Percentiles rank a stretch among this genome's conserved stretches.
Evolutionary conservation across 768 basidiomycete species (phyloP).

Genomic region (Amanita polypyramis): DNA sequence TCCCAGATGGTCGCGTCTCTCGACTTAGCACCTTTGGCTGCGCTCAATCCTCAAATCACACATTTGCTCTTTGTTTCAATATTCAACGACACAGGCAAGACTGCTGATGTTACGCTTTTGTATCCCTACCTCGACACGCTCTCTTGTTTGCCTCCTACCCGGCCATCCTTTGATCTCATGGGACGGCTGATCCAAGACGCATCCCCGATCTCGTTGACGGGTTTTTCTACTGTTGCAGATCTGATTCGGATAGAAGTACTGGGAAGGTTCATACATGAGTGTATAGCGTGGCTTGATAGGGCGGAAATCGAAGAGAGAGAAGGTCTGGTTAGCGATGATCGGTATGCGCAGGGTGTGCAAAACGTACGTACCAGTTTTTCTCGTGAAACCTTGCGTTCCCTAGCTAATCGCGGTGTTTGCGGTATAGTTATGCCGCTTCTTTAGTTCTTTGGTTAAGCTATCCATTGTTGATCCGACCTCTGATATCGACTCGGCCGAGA

Average conservation of each 20-base stretch:
- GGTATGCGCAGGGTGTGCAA: slow-evolving; percentile 60
- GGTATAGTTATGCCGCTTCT: slow-evolving; percentile 66
- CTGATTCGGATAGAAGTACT: slow-evolving; percentile 55
- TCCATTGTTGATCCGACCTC: slow-evolving; percentile 48
- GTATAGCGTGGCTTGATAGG: slow-evolving; percentile 58
- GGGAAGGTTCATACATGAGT: slow-evolving; percentile 61
- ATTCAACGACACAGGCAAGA: slow-evolving; percentile 28
- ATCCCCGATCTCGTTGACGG: slow-evolving; percentile 32
- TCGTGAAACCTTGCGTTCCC: slow-evolving; percentile 4
- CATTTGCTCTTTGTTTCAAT: slow-evolving; percentile 55
- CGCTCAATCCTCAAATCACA: slow-evolving; percentile 60
- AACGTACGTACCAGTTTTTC: slow-evolving; percentile 35
- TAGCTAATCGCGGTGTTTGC: slow-evolving; percentile 7
- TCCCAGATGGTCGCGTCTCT: slow-evolving; percentile 52
- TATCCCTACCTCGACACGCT: slow-evolving; percentile 55
- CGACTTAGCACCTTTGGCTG: slow-evolving; percentile 57
- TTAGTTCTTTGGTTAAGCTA: slow-evolving; percentile 56
- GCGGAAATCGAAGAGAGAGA: slow-evolving; percentile 63
- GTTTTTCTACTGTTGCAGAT: slow-evolving; percentile 50
- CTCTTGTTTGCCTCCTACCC: slow-evolving; percentile 55
- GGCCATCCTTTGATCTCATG: slow-evolving; percentile 65
- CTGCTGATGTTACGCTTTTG: slow-evolving; percentile 24
- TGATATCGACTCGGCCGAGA: slow-evolving; percentile 69
- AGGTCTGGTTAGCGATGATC: slow-evolving; percentile 61
- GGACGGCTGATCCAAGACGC: slow-evolving; percentile 59